Base-by-base conservation (phyloP, 2,329 filamentous ascomycete species). In the Diaporthe caulivora region DNA sequence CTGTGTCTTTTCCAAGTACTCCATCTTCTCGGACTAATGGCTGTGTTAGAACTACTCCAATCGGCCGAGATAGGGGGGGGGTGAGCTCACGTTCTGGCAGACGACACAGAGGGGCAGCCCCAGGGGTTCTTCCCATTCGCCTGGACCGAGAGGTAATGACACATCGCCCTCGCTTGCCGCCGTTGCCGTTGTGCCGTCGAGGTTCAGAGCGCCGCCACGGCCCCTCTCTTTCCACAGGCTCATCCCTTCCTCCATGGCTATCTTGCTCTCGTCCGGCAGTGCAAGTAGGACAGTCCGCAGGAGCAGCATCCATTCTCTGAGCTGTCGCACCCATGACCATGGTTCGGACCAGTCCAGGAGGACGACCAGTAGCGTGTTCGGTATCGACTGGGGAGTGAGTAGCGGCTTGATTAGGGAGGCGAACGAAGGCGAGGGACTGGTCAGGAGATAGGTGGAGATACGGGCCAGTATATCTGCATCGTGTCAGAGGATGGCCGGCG, bases 341-440 rank as follows among this genome's bases (percentile, higher is more conserved):
- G 97, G 97, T 80, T 97, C 92, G 73, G 94, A 93, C 97, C 97
- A 99, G 85, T 98, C 95, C 55, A 99, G 88, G n/a, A 99, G 86
- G 78, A 99, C 92, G 75, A 97, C 94, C 76, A 98, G 90, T 75
- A 97, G 89, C 60, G 94, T 97, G 81, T 97, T 93, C 40, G 94
- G 92, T 80, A 98, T 93, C 9, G 94, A 92, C 82, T 94, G 90
- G 55, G 94, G 92, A 24, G 93, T 97, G 75, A 98, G 89, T 68
- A 98, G 92, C 31, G 95, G 95, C 77, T 92, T 92, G 75, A 98
- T 88, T 71, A 98, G 91, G 42, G 93, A 92, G 53, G 93, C 92
- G 82, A 98, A 98, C 24, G 94, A 91, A 62, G 92, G 90, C 40
- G 94, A 95, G 3, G 95, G 94, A 77, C 92, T 94, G n/a, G 94